phyloP scores from a whole-genome alignment of 176 grass and related monocot genomes.

The Juncus inflexus region DNA sequence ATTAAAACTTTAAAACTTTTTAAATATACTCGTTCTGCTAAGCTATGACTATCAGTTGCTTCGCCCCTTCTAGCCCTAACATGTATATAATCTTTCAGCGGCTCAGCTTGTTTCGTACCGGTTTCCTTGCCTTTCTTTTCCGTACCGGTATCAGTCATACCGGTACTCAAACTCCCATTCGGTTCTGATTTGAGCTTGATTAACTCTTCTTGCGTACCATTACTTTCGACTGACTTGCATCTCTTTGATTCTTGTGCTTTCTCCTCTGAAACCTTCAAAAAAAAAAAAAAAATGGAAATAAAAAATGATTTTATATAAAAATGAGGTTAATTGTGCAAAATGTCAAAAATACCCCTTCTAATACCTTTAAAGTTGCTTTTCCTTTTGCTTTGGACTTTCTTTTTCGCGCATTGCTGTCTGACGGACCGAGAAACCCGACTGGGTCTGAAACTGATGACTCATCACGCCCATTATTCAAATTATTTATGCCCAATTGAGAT shows the following conservation, averaged over 20 bases:
- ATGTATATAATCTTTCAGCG: conserved; percentile 90
- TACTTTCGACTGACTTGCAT: conserved; percentile 52
- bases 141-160: conserved; percentile 40
- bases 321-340: conserved; percentile 6
- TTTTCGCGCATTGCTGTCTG: conserved; percentile 65
- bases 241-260: conserved; percentile 53
- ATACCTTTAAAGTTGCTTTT: conserved; percentile 73
- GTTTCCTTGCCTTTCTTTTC: conserved; percentile 63
- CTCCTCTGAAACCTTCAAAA: conserved; percentile 37
- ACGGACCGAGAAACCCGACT: conserved; percentile 34
- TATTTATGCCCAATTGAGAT: conserved; percentile 23
- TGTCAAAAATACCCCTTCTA: neutral
- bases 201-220: conserved; percentile 47
- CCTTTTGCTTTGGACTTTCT: conserved; percentile 87
- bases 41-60: conserved; percentile 96
- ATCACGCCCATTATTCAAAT: conserved; percentile 43
- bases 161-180: conserved; percentile 50
- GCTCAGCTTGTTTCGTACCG: conserved; percentile 39
- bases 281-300: conserved; percentile 7
- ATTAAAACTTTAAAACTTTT: conserved; percentile 6
- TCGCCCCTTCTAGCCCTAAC: conserved; percentile 91
- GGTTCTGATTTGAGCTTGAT: conserved; percentile 62
- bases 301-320: conserved; percentile 1
- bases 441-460: conserved; percentile 91
- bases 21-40: conserved; percentile 87